Percentiles rank a stretch among this genome's conserved stretches.
phyloP scores from a whole-genome alignment of 352 stramenopile species.

The Pythium chondricola region DNA sequence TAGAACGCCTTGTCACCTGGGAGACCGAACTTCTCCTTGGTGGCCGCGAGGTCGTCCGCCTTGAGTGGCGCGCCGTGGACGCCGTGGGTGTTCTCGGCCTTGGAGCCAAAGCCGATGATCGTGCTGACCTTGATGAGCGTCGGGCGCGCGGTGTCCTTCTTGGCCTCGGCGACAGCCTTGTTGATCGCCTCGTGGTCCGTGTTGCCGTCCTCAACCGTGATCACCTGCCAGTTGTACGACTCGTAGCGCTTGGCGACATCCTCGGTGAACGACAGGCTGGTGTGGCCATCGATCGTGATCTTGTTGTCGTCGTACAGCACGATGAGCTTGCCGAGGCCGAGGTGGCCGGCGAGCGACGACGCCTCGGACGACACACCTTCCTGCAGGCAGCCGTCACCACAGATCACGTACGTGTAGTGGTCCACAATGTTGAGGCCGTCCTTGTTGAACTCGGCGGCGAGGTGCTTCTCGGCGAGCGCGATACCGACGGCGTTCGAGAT shows the following conservation, averaged over 20 bases:
- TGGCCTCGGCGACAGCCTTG: conserved; percentile 91
- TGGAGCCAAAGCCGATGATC: conserved; percentile 94
- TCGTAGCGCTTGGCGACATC: conserved; percentile 97
- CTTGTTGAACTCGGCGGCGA: conserved; percentile 98
- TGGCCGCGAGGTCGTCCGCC: conserved; percentile 86
- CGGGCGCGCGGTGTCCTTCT: conserved; percentile 94
- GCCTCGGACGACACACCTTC: conserved; percentile 96
- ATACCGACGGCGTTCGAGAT: conserved; percentile 98
- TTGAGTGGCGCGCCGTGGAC: conserved; percentile 97
- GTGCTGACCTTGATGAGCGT: conserved; percentile 98
- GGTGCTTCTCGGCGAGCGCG: conserved; percentile 96
- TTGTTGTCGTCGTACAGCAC: conserved; percentile 99
- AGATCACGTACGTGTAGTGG: conserved; percentile 99
- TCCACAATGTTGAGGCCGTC: conserved; percentile 93
- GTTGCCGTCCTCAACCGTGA: conserved; percentile 93
- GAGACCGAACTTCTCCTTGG: conserved; percentile 92
- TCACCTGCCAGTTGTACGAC: conserved; percentile 97
- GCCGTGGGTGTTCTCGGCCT: conserved; percentile 88
- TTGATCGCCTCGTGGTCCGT: conserved; percentile 90
- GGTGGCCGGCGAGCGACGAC: conserved; percentile 94
- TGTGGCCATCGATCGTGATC: conserved; percentile 99
- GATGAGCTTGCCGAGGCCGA: conserved; percentile 98
- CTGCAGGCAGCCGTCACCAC: conserved; percentile 98
- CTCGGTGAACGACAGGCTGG: conserved; percentile 96
- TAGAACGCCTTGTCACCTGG: conserved; percentile 91